Percentiles rank a stretch among this genome's conserved stretches.
Evolutionary conservation across 805 yeast species (phyloP).

Genomic region (Kuraishia capsulata): DNA sequence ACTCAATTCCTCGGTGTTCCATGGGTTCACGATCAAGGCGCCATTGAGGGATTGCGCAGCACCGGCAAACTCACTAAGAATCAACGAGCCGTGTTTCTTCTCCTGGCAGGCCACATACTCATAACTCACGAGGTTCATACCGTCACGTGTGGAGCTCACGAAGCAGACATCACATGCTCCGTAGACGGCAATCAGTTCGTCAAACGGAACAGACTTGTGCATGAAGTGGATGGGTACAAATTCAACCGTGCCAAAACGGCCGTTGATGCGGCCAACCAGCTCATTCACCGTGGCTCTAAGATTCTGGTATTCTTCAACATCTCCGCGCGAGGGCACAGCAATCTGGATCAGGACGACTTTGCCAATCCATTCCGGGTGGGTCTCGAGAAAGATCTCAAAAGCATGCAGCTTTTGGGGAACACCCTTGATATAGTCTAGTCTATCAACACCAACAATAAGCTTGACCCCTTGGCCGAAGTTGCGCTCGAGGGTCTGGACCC

Average conservation of each 20-base stretch:
- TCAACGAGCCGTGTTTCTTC: constrained; percentile 69
- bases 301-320: constrained; percentile 95
- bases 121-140: constrained; percentile 94
- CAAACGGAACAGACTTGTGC: constrained; percentile 86
- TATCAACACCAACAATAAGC: constrained; percentile 92
- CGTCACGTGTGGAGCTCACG: constrained; percentile 93
- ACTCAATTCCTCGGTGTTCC: constrained; percentile 94
- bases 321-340: constrained; percentile 96
- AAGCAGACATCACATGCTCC: constrained; percentile 82
- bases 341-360: constrained; percentile 93
- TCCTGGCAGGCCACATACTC: constrained; percentile 96
- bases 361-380: constrained; percentile 98
- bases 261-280: constrained; percentile 93
- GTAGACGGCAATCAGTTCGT: constrained; percentile 85
- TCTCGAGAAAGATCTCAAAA: constrained; percentile 82
- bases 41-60: constrained; percentile 99
- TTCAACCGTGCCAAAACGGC: constrained; percentile 92
- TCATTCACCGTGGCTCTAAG: constrained; percentile 92
- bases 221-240: constrained; percentile 96
- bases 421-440: constrained; percentile 95
- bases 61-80: constrained; percentile 93
- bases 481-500: constrained; percentile 52
- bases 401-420: constrained; percentile 97
- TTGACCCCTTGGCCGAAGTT: constrained; percentile 68
- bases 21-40: constrained; percentile 88